Evolutionary conservation across 768 basidiomycete genomes (phyloP), one percentile per base, ranked within the genome.

Genomic region (Tricholoma terreum): DNA sequence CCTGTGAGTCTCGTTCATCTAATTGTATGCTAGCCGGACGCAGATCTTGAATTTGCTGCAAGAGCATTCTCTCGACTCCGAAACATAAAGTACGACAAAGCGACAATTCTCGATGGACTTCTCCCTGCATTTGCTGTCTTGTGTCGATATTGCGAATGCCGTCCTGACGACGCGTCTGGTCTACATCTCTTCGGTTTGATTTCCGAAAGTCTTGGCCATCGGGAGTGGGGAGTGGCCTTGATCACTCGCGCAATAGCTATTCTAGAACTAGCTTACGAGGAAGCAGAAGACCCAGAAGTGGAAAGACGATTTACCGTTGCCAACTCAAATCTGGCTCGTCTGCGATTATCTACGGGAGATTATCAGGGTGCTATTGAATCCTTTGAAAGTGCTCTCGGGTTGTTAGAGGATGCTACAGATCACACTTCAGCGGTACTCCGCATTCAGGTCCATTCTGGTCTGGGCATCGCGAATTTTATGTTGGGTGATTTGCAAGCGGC

Each of bases 201-300:
- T 19, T 92, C 89, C 67, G 97, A 99, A 67, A 81, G 86, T 52
- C 74, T 98, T 4, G 89, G 87, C 11, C 87, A 92, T 36, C 64
- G 80, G 27, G 82, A 85, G 14, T 77, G 84, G 27, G 90, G 85
- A 6, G 73, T 79, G 14, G 71, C 76, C 22, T 73, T 84, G 33
- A 77, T 94, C 38, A 70, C 77, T 33, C 79, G 78, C 27, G 85
- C 89, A 0, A 90, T 92, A 12, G 58, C 70, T 3, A 76, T 94
- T 9, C 75, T 98, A n/a, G 96, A 98, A 70, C 80, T 84, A 1
- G 80, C 82, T 24, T 99, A 97, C 73, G 97, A 99, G 69, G 85
- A 89, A 53, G 83, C 82, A 12, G 97, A 99, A 70, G 88, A 92
- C 53, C 71, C 86, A 1, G 73, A 77, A 21, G 83, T 92, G 10